Evolutionary conservation across 257 asterid genomes (phyloP).

Genomic region (Haberlea rhodopensis): DNA sequence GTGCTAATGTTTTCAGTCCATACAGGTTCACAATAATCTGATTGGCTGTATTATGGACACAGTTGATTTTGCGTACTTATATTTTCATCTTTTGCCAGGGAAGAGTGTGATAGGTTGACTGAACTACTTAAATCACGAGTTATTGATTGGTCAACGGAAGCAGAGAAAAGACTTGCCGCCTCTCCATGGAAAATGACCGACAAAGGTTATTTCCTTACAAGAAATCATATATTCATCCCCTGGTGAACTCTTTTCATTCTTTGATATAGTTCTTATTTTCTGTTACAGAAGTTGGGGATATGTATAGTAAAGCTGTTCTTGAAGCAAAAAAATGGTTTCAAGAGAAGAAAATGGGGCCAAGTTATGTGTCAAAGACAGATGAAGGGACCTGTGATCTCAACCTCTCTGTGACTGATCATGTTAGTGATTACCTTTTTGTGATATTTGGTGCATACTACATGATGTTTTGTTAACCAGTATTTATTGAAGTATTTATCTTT

Average conservation of each 20-base stretch:
- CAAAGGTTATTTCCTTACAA: conserved; percentile 38
- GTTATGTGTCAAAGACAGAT: conserved; percentile 42
- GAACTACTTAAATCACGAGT: conserved; percentile 65
- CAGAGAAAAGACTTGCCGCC: conserved; percentile 37
- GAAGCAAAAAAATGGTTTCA: conserved; percentile 79
- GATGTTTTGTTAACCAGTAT: neutral
- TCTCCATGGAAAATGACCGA: conserved; percentile 32
- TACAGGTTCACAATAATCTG: neutral
- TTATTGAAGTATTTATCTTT: conserved; percentile 14
- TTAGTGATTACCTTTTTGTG: conserved; percentile 31
- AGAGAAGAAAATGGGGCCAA: conserved; percentile 57
- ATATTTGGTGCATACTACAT: neutral
- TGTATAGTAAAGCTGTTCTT: conserved; percentile 46
- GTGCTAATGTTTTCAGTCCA: conserved; percentile 2
- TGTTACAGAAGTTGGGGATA: conserved; percentile 47
- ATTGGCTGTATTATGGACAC: conserved; percentile 1
- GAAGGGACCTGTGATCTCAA: conserved; percentile 33
- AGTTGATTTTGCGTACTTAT: conserved; percentile 10
- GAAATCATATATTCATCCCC: conserved; percentile 12
- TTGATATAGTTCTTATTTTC: conserved; percentile 21
- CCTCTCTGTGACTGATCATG: conserved; percentile 35
- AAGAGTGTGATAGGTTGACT: conserved; percentile 69
- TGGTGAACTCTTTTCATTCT: conserved; percentile 12
- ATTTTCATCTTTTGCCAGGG: conserved; percentile 44
- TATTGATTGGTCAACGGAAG: conserved; percentile 38